These are phyloP conservation scores for Polysphondylium violaceum DNA, from an alignment of 78 protist species.

Conservation along the genomic window DNA sequence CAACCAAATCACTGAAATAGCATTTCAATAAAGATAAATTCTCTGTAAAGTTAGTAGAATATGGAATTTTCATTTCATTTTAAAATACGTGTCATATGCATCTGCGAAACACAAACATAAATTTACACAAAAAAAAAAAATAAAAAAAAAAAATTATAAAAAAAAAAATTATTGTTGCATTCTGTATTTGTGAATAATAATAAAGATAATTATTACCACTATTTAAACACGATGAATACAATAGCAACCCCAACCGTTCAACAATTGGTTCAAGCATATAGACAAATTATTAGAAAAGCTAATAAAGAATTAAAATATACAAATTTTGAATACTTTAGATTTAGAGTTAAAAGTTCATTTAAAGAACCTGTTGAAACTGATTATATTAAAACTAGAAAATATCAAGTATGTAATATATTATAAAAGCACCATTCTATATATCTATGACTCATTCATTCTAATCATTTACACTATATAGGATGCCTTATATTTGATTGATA, in stretches of 20 bases:
- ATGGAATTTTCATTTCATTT: too few relatives aligned
- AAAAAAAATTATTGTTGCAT: background rate
- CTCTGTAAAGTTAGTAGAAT: too few relatives aligned
- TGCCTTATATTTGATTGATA: slow-evolving; percentile 16
- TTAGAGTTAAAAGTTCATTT: slow-evolving; percentile 54
- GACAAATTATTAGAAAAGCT: slow-evolving; percentile 54
- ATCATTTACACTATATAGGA: slow-evolving; percentile 4
- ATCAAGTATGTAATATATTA: slow-evolving; percentile 33
- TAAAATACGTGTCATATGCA: too few relatives aligned
- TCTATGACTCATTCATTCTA: background rate
- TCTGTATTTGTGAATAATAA: background rate
- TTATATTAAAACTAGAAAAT: slow-evolving; percentile 36
- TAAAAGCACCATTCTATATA: background rate
- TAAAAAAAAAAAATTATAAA: too few relatives aligned
- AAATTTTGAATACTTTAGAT: slow-evolving; percentile 71
- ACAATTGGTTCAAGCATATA: slow-evolving; percentile 19
- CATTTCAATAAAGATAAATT: too few relatives aligned
- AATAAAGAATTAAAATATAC: slow-evolving; percentile 59
- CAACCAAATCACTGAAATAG: too few relatives aligned
- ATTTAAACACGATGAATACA: background rate
- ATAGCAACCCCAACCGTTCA: background rate
- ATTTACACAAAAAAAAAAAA: too few relatives aligned
- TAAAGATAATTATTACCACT: background rate
- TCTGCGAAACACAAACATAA: too few relatives aligned
- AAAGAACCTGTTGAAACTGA: slow-evolving; percentile 40